Conservation (phyloP, 257 asterid genomes). For the Echites panduratus region DNA sequence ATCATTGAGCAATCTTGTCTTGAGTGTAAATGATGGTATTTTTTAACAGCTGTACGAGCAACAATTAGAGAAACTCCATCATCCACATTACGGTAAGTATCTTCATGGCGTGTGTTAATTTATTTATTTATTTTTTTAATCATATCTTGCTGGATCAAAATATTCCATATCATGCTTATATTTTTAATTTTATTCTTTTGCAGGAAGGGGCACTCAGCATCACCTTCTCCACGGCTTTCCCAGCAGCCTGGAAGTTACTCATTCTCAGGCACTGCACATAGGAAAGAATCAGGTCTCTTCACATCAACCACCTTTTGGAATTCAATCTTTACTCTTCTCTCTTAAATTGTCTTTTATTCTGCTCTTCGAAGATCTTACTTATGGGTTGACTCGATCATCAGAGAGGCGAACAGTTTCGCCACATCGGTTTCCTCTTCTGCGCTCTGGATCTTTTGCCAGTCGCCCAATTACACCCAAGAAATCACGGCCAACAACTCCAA, state of each 20-base stretch:
- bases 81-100: slow-evolving; percentile 42
- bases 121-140: not conserved
- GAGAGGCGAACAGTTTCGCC: slow-evolving; percentile 78
- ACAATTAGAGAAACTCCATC: slow-evolving; percentile 65
- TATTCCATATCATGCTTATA: not conserved
- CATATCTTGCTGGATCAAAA: not conserved
- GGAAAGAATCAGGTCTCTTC: slow-evolving; percentile 55
- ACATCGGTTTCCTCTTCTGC: slow-evolving; percentile 71
- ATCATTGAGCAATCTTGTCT: not conserved
- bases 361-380: not conserved
- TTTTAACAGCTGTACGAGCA: slow-evolving; percentile 55
- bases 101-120: slow-evolving; percentile 7
- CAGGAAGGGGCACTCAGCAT: slow-evolving; percentile 49
- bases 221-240: slow-evolving; percentile 48
- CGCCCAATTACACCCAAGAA: slow-evolving; percentile 64
- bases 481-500: slow-evolving; percentile 69
- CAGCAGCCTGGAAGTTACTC: slow-evolving; percentile 50
- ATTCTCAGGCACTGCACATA: slow-evolving; percentile 41
- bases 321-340: slow-evolving; percentile 1
- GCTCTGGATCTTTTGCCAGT: slow-evolving; percentile 69
- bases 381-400: slow-evolving; percentile 27
- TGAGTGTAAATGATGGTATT: not conserved
- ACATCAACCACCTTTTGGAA: not conserved
- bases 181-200: slow-evolving; percentile 10
- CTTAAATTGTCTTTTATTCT: not conserved